A percentile compares a stretch with the other conserved stretches of the same genome.
Conservation (phyloP, 2,329 filamentous ascomycete species). For the Botrytis elliptica region DNA sequence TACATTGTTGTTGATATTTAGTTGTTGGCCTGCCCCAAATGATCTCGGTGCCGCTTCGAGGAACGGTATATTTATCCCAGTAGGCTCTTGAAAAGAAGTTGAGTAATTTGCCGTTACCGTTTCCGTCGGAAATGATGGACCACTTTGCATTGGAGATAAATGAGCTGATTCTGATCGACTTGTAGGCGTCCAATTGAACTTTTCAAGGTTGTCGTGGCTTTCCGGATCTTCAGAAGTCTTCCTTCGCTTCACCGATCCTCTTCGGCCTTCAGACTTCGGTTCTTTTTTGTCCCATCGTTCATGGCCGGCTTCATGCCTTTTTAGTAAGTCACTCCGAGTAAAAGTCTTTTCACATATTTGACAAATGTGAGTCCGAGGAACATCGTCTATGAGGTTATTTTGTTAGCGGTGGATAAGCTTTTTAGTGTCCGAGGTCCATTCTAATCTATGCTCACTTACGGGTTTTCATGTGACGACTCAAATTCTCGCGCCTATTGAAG, state of each 20-base stretch:
- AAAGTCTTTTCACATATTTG: constrained; percentile 33
- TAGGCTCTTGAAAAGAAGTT: constrained; percentile 4
- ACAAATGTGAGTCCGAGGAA: constrained; percentile 28
- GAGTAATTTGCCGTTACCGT: neutral
- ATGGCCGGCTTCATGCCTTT: constrained; percentile 32
- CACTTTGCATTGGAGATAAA: constrained; percentile 9
- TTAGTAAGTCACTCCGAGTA: constrained; percentile 33
- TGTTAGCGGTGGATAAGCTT: constrained; percentile 10
- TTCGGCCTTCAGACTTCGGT: neutral
- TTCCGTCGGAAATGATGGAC: neutral
- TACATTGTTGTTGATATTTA: neutral
- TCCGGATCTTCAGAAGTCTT: constrained; percentile 19
- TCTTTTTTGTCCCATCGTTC: constrained; percentile 30
- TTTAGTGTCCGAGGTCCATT: neutral
- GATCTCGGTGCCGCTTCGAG: constrained; percentile 3
- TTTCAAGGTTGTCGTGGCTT: neutral
- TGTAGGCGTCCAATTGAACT: constrained; percentile 3
- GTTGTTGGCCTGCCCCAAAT: neutral
- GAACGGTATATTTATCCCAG: neutral
- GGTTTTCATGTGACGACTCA: constrained; percentile 17
- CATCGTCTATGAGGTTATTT: constrained; percentile 23
- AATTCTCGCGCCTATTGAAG: constrained; percentile 6
- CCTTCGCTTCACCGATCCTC: constrained; percentile 23
- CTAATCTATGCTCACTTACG: constrained; percentile 1
- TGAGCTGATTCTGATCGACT: constrained; percentile 4